phyloP scores from a whole-genome alignment of 2,329 filamentous ascomycete species.

The Beauveria bassiana region DNA sequence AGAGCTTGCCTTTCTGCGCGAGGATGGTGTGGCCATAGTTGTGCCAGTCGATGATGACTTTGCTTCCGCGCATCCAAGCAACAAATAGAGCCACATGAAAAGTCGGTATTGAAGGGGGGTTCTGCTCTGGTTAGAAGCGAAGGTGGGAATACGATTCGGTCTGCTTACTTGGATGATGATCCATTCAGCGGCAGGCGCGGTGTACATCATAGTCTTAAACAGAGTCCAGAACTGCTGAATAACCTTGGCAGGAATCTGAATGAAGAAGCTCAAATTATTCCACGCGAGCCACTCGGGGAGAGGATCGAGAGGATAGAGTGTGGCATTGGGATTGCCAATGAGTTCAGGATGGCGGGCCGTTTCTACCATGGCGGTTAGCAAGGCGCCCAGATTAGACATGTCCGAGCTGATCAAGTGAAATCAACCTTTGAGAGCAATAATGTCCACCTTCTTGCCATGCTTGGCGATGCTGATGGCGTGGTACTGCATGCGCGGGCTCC shows the following conservation, averaged over 20 bases:
- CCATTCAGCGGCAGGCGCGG: slow-evolving; percentile 68
- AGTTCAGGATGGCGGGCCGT: slow-evolving; percentile 76
- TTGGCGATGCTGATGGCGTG: slow-evolving; percentile 88
- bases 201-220: slow-evolving; percentile 64
- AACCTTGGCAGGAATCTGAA: slow-evolving; percentile 77
- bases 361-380: slow-evolving; percentile 40
- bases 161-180: slow-evolving; percentile 66
- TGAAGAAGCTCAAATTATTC: slow-evolving; percentile 65
- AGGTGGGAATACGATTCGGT: not conserved
- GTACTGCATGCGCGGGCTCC: slow-evolving; percentile 97
- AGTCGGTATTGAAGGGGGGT: slow-evolving; percentile 90
- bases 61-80: slow-evolving; percentile 69
- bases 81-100: slow-evolving; percentile 67
- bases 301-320: slow-evolving; percentile 60
- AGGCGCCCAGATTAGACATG: not conserved
- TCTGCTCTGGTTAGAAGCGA: slow-evolving; percentile 40
- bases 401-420: not conserved
- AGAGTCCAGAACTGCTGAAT: slow-evolving; percentile 71
- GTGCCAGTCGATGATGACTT: slow-evolving; percentile 92
- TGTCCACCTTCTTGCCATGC: slow-evolving; percentile 69
- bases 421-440: slow-evolving; percentile 81
- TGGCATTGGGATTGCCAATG: slow-evolving; percentile 57
- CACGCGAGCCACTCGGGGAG: slow-evolving; percentile 61
- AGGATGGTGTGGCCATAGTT: slow-evolving; percentile 97
- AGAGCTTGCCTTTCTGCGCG: slow-evolving; percentile 45